phyloP scores from a whole-genome alignment of 257 asterid genomes.

The Thymus quinquecostatus region DNA sequence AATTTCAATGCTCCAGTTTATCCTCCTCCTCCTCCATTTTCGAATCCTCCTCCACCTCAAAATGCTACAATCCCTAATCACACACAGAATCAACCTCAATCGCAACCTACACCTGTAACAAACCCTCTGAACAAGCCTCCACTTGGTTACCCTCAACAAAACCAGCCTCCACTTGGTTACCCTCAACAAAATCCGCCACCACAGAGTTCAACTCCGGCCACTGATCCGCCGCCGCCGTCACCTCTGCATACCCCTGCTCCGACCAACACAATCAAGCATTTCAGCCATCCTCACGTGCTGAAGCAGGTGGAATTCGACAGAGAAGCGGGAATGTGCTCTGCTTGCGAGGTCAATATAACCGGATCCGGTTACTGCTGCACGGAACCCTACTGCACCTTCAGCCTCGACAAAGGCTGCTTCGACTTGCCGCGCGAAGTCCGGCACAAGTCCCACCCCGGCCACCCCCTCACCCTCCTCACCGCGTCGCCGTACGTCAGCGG shows the following conservation, averaged over 20 bases:
- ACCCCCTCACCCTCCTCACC: constrained; percentile 51
- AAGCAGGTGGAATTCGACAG: constrained; percentile 38
- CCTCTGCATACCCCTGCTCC: constrained; percentile 12
- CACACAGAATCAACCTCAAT: neutral
- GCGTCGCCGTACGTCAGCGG: constrained; percentile 55
- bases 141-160: constrained; percentile 3
- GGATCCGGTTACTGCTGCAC: constrained; percentile 54
- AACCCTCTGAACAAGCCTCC: neutral
- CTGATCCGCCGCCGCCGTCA: neutral
- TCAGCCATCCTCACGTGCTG: constrained; percentile 65
- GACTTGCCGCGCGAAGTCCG: constrained; percentile 51
- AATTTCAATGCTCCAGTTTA: constrained; percentile 27
- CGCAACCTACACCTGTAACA: too few relatives aligned
- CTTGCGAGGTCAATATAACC: constrained; percentile 53
- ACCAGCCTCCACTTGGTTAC: neutral
- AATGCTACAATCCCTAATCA: neutral
- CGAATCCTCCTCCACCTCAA: neutral
- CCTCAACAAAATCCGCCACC: constrained; percentile 15
- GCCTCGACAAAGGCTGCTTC: constrained; percentile 66
- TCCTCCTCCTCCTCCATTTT: constrained; percentile 2
- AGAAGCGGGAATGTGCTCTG: constrained; percentile 42
- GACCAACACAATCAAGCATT: constrained; percentile 50
- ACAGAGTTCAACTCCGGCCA: constrained; percentile 18
- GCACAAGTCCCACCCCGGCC: constrained; percentile 64
- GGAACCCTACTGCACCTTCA: constrained; percentile 55